Conservation (phyloP, 352 stramenopile genomes). For the Globisporangium canariense region DNA sequence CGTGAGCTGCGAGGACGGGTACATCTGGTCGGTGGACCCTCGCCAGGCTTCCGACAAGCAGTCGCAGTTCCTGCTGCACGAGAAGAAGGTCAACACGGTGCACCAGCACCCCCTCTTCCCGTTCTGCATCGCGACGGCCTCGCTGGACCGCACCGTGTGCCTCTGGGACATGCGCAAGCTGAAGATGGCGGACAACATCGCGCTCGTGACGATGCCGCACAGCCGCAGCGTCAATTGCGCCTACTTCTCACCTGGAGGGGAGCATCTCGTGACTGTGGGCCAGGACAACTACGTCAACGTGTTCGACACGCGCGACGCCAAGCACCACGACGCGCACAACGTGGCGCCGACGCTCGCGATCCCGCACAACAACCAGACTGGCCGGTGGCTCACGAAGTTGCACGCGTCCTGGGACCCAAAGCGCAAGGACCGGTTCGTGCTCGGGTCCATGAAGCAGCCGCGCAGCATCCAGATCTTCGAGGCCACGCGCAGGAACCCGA, state of each 20-base stretch:
- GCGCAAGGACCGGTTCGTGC: slow-evolving; percentile 65
- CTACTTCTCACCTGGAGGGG: slow-evolving; percentile 76
- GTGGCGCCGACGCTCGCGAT: slow-evolving; percentile 39
- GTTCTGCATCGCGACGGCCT: slow-evolving; percentile 73
- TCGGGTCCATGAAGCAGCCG: slow-evolving; percentile 80
- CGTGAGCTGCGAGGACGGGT: slow-evolving; percentile 61
- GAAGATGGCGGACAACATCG: slow-evolving; percentile 31
- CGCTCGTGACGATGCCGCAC: slow-evolving; percentile 63
- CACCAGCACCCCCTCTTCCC: slow-evolving; percentile 55
- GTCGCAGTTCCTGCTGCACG: slow-evolving; percentile 51
- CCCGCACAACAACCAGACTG: slow-evolving; percentile 85
- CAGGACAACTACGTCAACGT: slow-evolving; percentile 82
- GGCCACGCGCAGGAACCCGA: slow-evolving; percentile 53
- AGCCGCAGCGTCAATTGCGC: slow-evolving; percentile 82
- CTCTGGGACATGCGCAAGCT: slow-evolving; percentile 79
- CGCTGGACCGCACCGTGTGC: slow-evolving; percentile 73
- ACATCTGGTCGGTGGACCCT: slow-evolving; percentile 50
- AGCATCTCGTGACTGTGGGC: slow-evolving; percentile 73
- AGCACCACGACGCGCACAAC: slow-evolving; percentile 22
- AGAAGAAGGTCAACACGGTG: slow-evolving; percentile 89
- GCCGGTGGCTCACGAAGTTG: slow-evolving; percentile 86
- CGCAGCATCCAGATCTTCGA: slow-evolving; percentile 82
- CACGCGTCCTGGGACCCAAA: slow-evolving; percentile 82
- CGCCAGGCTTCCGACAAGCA: slow-evolving; percentile 28
- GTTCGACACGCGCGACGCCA: slow-evolving; percentile 48